Evolutionary conservation across 1,284 basidiomycete species (phyloP).

Genomic region (Malassezia obtusa): DNA sequence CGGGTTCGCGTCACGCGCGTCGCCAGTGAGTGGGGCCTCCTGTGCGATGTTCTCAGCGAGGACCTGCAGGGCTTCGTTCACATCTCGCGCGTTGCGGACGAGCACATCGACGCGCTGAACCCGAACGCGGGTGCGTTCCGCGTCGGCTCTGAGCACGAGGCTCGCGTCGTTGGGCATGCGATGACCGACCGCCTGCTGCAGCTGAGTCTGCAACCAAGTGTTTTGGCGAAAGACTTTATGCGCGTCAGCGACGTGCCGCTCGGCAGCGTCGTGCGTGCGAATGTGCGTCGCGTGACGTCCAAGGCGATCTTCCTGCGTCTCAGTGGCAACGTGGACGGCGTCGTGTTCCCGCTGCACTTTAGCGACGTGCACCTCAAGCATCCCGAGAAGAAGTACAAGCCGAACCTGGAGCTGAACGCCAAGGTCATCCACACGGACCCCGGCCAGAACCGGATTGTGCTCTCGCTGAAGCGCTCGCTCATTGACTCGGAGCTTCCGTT

Average conservation of each 20-base stretch:
- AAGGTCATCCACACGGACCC: conserved; percentile 77
- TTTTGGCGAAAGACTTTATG: conserved; percentile 78
- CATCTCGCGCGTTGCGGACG: conserved; percentile 86
- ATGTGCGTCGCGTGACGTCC: conserved; percentile 30
- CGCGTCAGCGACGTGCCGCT: conserved; percentile 64
- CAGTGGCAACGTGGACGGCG: conserved; percentile 58
- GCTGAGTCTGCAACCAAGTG: conserved; percentile 69
- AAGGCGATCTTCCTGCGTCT: conserved; percentile 42
- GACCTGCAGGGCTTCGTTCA: conserved; percentile 37
- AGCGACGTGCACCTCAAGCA: conserved; percentile 69
- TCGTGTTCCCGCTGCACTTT: conserved; percentile 89
- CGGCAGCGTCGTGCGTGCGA: conserved; percentile 31
- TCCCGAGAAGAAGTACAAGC: conserved; percentile 68
- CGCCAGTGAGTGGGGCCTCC: conserved; percentile 39
- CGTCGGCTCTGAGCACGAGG: conserved; percentile 56
- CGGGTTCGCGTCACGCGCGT: conserved; percentile 29
- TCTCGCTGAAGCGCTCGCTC: conserved; percentile 87
- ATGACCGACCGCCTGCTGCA: conserved; percentile 79
- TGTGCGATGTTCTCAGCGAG: conserved; percentile 25
- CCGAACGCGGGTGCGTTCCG: conserved; percentile 50
- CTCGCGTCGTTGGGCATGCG: conserved; percentile 80
- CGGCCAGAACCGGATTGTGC: conserved; percentile 66
- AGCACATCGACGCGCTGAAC: conserved; percentile 66
- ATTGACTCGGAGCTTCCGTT: conserved; percentile 61
- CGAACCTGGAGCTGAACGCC: conserved; percentile 73